These are phyloP conservation scores for Penicillium goetzii DNA, from an alignment of 495 filamentous ascomycete genomes.

Conservation along the genomic window DNA sequence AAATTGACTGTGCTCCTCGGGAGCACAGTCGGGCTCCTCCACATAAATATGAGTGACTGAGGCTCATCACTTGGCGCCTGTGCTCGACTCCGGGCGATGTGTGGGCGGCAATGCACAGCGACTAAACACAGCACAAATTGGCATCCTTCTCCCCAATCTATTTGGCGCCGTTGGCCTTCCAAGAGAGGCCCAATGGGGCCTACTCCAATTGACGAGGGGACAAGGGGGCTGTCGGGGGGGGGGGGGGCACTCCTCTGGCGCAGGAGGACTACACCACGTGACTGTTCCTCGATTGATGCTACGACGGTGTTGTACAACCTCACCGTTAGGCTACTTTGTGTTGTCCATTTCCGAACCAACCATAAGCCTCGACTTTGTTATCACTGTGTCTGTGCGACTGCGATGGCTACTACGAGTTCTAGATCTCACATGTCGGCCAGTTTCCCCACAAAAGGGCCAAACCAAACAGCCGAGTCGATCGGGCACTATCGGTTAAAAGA, in stretches of 20 bases:
- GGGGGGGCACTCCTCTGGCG: neutral
- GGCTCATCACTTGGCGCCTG: slow-evolving; percentile 18
- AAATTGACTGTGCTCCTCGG: slow-evolving; percentile 15
- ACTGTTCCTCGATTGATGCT: slow-evolving; percentile 7
- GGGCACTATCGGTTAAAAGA: slow-evolving; percentile 21
- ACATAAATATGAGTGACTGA: slow-evolving; percentile 11
- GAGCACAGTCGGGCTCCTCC: slow-evolving; percentile 21
- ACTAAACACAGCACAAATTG: slow-evolving; percentile 29
- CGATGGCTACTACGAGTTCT: neutral
- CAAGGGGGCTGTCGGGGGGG: too few relatives aligned
- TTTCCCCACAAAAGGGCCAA: slow-evolving; percentile 11
- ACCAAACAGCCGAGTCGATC: slow-evolving; percentile 21
- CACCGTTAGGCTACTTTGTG: neutral
- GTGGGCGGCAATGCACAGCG: slow-evolving; percentile 42
- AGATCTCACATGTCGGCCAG: slow-evolving; percentile 12
- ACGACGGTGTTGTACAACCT: slow-evolving; percentile 1
- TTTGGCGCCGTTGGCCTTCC: slow-evolving; percentile 43
- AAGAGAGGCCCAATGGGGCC: neutral
- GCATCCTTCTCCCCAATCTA: slow-evolving; percentile 7
- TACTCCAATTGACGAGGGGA: slow-evolving; percentile 1
- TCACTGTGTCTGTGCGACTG: neutral
- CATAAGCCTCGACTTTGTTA: neutral
- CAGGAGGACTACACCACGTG: slow-evolving; percentile 24
- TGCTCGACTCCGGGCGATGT: slow-evolving; percentile 26
- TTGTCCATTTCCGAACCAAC: neutral